Conservation (phyloP, 1,139 yeast species). For the Magnusiomyces fungicola region DNA sequence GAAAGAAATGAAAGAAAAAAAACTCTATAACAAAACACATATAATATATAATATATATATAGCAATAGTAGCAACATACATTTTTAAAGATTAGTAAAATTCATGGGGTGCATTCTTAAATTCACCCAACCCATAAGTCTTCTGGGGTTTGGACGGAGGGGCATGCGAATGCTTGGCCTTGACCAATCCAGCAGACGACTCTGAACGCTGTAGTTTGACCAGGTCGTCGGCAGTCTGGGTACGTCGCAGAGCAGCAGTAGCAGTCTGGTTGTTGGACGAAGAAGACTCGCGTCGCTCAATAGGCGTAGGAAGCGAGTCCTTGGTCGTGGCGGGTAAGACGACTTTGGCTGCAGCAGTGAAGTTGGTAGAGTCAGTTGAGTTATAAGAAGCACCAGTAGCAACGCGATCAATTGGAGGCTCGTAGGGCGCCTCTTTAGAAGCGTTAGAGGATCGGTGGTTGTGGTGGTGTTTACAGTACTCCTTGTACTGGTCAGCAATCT, state of each 20-base stretch:
- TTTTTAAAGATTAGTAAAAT: conserved; percentile 6
- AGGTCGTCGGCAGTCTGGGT: conserved; percentile 5
- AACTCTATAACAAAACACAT: background rate
- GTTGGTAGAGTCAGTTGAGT: too few relatives aligned
- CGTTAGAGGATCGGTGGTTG: too few relatives aligned
- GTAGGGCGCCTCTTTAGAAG: too few relatives aligned
- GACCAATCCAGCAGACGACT: background rate
- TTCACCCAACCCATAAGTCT: conserved; percentile 4
- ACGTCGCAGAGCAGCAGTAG: background rate
- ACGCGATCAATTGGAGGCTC: too few relatives aligned
- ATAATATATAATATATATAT: too few relatives aligned
- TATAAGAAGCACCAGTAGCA: too few relatives aligned
- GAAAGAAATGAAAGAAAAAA: background rate
- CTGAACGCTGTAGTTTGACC: background rate
- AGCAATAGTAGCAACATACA: too few relatives aligned
- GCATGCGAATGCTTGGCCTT: conserved; percentile 1
- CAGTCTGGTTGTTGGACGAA: background rate
- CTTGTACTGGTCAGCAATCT: background rate
- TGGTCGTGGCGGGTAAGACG: background rate
- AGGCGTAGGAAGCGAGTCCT: background rate
- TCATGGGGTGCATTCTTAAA: conserved; percentile 8
- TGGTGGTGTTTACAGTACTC: too few relatives aligned
- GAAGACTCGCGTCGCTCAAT: background rate
- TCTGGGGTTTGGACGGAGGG: conserved; percentile 3
- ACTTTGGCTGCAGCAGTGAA: background rate